Base-by-base conservation (phyloP, 108 stramenopile genomes). In the Seminavis robusta region DNA sequence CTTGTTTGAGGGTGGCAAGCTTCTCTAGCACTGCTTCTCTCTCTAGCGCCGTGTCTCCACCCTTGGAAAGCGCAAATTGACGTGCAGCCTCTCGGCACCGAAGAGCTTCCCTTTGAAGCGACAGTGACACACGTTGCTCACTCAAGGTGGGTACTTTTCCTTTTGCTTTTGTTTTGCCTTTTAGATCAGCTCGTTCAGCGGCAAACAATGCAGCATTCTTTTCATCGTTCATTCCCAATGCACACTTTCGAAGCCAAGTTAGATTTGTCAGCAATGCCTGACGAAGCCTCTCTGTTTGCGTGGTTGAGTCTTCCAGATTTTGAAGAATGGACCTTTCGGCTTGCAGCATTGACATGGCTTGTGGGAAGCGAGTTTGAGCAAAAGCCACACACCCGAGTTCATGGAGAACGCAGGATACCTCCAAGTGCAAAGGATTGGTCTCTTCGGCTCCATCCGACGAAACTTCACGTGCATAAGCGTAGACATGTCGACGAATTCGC, bases 211-310 rank as follows among this genome's bases (percentile, higher is more conserved):
- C 36, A 4, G 63, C 68, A 25, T 52, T 34, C 17, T 47, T 48
- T 15, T 81, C 79, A 25, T 79, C 67, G 19, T 74, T 77, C 29
- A 78, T 32, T 37, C 61, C 67, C 25, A 79, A 75, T 1, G 77
- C 77, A 50, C 83, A 84, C 49, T 84, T 81, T 13, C 56, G 40
- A 13, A 84, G 65, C 83, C 83, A 84, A 0, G 79, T 80, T 21
- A 84, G 44, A 58, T 80, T 80, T 16, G 83, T 84, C 33, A 84
- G 47, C 9, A 73, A 52, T 3, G 73, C 70, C 44, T 83, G 77
- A 33, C 52, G 59, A 8, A 83, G 47, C 33, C 77, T 53, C 52
- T 83, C 63, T 2, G 37, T 51, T 16, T 59, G 73, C 19, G 60
- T 45, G n/a, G 53, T 10, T 16, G 61, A 41, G 8, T 84, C 79